A percentile compares a stretch with the other conserved stretches of the same genome.
phyloP scores from a whole-genome alignment of 164 flowering plant species.

The Taxillus chinensis region DNA sequence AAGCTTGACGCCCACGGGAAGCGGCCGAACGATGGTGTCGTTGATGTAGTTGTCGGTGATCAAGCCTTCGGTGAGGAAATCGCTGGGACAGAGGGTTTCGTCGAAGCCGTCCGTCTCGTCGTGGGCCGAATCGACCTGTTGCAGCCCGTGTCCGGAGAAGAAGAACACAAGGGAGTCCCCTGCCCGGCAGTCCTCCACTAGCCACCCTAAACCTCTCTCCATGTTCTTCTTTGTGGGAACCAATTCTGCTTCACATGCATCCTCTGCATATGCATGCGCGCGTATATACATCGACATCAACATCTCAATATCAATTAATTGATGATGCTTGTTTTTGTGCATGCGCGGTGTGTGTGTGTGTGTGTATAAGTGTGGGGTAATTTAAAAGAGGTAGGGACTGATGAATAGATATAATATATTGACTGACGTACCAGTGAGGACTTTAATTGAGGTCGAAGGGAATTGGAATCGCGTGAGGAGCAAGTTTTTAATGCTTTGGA shows the following conservation, averaged over 20 bases:
- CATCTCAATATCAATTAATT: too few species aligned
- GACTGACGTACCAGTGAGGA: neutral
- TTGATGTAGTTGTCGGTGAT: slow-evolving; percentile 39
- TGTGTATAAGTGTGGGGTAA: too few species aligned
- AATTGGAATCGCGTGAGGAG: neutral
- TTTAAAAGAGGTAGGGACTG: too few species aligned
- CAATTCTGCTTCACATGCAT: slow-evolving; percentile 10
- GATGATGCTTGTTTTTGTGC: too few species aligned
- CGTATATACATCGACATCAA: too few species aligned
- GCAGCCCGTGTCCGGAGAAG: slow-evolving; percentile 53
- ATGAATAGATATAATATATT: too few species aligned
- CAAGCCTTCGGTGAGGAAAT: slow-evolving; percentile 34
- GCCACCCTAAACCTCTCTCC: slow-evolving; percentile 29
- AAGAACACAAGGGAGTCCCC: slow-evolving; percentile 54
- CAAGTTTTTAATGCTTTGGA: neutral
- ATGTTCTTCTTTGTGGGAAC: slow-evolving; percentile 43
- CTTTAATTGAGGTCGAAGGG: neutral
- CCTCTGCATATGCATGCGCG: slow-evolving; percentile 14
- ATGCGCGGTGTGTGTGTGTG: too few species aligned
- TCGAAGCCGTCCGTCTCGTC: slow-evolving; percentile 52
- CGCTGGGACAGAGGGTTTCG: slow-evolving; percentile 44
- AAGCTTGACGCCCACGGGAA: slow-evolving; percentile 36
- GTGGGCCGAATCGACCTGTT: slow-evolving; percentile 20
- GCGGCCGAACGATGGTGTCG: slow-evolving; percentile 32
- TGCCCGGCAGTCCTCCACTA: slow-evolving; percentile 25